Base-by-base conservation (phyloP, 441 rosid genomes). In the Populus hybrid region DNA sequence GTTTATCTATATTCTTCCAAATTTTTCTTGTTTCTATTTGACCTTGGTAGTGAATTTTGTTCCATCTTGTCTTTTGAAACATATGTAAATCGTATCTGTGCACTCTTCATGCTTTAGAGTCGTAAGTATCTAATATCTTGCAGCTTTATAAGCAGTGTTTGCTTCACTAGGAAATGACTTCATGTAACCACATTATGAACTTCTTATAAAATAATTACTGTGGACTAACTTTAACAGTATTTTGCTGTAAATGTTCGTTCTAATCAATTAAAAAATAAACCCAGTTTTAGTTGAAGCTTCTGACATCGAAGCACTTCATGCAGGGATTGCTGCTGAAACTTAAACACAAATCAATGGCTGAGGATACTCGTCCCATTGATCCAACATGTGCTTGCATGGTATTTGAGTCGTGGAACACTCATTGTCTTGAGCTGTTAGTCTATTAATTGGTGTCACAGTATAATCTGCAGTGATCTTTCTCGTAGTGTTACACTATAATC, bases 261-360 rank as follows among this genome's bases (percentile, higher is more conserved):
- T 18, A 30, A 67, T 18, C 2, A 28, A 30, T 67, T 67, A 1
- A 67, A 67, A 32, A 14, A 14, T 7, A 20, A 57, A 6, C 23
- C 21, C 10, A 2, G 14, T 67, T 10, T 16, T 28, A 26, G 18
- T 72, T 61, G 72, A 24, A 81, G 32, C 32, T 63, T 69, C 73
- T 82, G 54, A 78, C 76, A 74, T 36, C 57, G 10, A 50, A 40
- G 42, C 73, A 54, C 73, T 74, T 35, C 36, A 26, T 84, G 84
- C 87, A 93, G 95, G 97, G 94, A 73, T 88, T 90, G 72, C 83
- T 93, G 81, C 83, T 93, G 80, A 91, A 87, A 80, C 91, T 90
- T 76, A 90, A 87, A 77, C 93, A 89, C 82, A 84, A 72, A 74
- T 92, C 87, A 9, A 91, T 90, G 93, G 91, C 87, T 30, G 75